Evolutionary conservation across 148 eudicot genomes (phyloP).

Genomic region (Nyssa sinensis): DNA sequence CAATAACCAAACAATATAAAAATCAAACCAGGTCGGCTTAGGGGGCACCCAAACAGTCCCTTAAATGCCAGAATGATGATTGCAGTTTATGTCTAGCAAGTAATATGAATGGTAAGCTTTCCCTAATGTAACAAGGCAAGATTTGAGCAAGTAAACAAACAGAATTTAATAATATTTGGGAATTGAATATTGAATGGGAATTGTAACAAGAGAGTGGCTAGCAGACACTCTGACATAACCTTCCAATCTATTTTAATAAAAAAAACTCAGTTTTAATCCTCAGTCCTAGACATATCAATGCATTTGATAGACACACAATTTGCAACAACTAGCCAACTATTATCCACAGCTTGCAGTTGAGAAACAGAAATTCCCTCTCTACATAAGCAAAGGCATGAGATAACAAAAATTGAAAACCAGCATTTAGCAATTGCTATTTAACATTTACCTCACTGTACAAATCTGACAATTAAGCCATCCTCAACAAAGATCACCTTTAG

Average conservation of each 20-base stretch:
- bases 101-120: neutral
- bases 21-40: neutral
- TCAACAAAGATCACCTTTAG: slow-evolving; percentile 25
- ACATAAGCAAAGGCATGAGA: slow-evolving; percentile 3
- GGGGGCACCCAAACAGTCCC: neutral
- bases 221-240: neutral
- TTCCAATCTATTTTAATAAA: neutral
- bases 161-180: neutral
- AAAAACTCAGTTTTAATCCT: neutral
- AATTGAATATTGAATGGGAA: neutral
- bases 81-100: neutral
- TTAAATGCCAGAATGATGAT: neutral
- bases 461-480: slow-evolving; percentile 37
- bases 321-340: neutral
- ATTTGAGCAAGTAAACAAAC: neutral
- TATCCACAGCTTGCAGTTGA: neutral
- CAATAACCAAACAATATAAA: neutral
- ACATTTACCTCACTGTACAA: slow-evolving; percentile 51
- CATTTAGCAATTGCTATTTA: slow-evolving; percentile 21
- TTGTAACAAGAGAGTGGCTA: neutral
- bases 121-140: no score
- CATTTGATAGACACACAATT: neutral
- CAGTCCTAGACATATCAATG: neutral
- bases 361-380: neutral
- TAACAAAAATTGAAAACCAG: neutral